Evolutionary conservation across 441 rosid genomes (phyloP).

Genomic region (Daphne laureola): DNA sequence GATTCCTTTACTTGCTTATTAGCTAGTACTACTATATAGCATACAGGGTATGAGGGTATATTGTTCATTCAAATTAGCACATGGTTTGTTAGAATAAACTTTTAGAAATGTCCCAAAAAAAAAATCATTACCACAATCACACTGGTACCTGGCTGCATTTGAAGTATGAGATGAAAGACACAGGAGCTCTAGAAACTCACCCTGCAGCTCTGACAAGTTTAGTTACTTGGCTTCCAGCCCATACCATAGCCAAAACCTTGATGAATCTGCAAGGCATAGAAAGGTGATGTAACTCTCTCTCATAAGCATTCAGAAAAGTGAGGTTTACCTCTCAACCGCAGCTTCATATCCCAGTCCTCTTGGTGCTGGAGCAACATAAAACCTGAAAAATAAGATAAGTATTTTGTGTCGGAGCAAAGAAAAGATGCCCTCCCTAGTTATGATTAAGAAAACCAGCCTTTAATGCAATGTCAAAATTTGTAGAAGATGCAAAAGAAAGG

Average conservation of each 20-base stretch:
- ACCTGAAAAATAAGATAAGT: slow-evolving; percentile 36
- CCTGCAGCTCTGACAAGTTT: slow-evolving; percentile 86
- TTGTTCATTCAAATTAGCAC: too few relatives aligned
- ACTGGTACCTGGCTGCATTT: too few relatives aligned
- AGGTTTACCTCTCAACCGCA: slow-evolving; percentile 63
- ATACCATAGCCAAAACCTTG: slow-evolving; percentile 93
- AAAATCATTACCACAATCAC: too few relatives aligned
- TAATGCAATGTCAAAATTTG: too few relatives aligned
- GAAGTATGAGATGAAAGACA: neutral
- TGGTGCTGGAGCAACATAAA: slow-evolving; percentile 81
- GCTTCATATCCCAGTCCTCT: slow-evolving; percentile 75
- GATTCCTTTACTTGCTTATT: too few relatives aligned
- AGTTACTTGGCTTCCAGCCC: slow-evolving; percentile 98
- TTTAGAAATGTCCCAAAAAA: too few relatives aligned
- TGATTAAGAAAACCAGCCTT: too few relatives aligned
- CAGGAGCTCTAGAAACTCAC: slow-evolving; percentile 34
- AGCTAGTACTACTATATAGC: too few relatives aligned
- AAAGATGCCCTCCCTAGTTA: too few relatives aligned
- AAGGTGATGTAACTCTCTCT: slow-evolving; percentile 5
- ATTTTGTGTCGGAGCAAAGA: neutral
- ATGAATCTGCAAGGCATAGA: slow-evolving; percentile 50
- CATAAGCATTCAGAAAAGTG: slow-evolving; percentile 6
- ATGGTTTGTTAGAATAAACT: too few relatives aligned
- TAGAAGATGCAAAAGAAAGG: too few relatives aligned
- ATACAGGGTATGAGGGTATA: too few relatives aligned